phyloP scores from a whole-genome alignment of 148 eudicot species.

The Fagopyrum homotropicum region DNA sequence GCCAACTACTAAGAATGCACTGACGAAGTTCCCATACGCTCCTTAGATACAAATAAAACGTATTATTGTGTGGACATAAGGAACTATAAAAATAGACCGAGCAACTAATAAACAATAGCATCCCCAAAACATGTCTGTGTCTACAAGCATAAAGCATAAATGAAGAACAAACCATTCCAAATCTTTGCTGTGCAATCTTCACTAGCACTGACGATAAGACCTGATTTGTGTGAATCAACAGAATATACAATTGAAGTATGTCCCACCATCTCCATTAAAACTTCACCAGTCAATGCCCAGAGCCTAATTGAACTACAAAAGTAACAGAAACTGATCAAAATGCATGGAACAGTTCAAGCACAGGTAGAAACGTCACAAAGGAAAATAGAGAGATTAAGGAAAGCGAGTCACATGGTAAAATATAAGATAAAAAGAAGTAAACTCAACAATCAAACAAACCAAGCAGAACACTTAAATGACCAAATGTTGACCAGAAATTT shows the following conservation, averaged over 20 bases:
- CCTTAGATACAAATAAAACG: not conserved
- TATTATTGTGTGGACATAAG: not conserved
- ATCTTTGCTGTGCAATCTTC: constrained; percentile 87
- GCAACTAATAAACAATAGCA: not conserved
- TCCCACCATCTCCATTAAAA: constrained; percentile 95
- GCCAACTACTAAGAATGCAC: not conserved
- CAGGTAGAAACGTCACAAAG: not conserved
- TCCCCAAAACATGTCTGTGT: not conserved
- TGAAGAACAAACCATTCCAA: constrained; percentile 73
- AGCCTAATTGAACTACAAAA: constrained; percentile 68
- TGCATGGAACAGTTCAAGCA: not conserved
- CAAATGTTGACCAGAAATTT: not conserved
- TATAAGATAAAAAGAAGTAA: not conserved
- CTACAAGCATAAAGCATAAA: not conserved
- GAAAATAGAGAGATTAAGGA: not conserved
- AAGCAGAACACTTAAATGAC: not conserved
- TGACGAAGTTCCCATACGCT: not conserved
- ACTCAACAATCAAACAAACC: not conserved
- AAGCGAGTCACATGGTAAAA: not conserved
- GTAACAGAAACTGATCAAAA: not conserved
- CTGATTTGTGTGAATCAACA: constrained; percentile 79
- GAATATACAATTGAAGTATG: constrained; percentile 93
- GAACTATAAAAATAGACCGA: not conserved
- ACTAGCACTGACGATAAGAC: constrained; percentile 89
- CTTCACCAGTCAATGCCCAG: constrained; percentile 82